Evolutionary conservation across 352 stramenopile genomes (phyloP), one percentile per base, ranked within the genome.

Genomic region (Globisporangium emineosum): DNA sequence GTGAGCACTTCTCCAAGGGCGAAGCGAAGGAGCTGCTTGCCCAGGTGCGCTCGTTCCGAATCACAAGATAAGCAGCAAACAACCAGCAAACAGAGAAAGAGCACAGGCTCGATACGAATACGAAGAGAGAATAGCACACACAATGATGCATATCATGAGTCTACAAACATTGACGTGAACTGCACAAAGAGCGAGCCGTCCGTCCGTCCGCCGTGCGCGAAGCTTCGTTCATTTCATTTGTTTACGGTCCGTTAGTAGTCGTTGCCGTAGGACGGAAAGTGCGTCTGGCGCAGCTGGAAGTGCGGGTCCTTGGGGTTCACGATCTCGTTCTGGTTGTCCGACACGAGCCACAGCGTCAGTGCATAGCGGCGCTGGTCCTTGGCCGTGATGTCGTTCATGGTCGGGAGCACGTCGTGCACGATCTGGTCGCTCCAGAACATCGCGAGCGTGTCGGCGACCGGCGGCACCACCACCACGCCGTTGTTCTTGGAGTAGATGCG

Each of bases 21-120:
- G 93, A 97, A 57, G 90, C 97, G 25, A 97, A 98, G 76, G 85
- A 97, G 65, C 75, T 99, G 47, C 83, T 99, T n/a, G 86, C 81
- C 30, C 89, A 98, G 68, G 96, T 99, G 35, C 95, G 94, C 67
- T 94, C 98, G 69, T 99, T 98, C 88, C 98, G 98, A 71, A 85
- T 96, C 70, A 98, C 91, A 5, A 83, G 86, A 84, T 97, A 94
- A 86, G 15, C 21, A 43, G 7, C n/a, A 29, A 3, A 33, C 12
- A 17, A n/a, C n/a, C n/a, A n/a, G n/a, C n/a, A n/a, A n/a, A n/a
- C n/a, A n/a, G n/a, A n/a, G n/a, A n/a, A n/a, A n/a, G 23, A 23
- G 32, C n/a, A 1, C 2, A 13, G 19, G 40, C 40, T 47, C 40
- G 40, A 47, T 21, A 47, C 40, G 40, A 23, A 2, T 32, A 32